Percentiles rank a stretch among this genome's conserved stretches.
Evolutionary conservation across 2,329 filamentous ascomycete species (phyloP).

Genomic region (Alternaria ventricosa): DNA sequence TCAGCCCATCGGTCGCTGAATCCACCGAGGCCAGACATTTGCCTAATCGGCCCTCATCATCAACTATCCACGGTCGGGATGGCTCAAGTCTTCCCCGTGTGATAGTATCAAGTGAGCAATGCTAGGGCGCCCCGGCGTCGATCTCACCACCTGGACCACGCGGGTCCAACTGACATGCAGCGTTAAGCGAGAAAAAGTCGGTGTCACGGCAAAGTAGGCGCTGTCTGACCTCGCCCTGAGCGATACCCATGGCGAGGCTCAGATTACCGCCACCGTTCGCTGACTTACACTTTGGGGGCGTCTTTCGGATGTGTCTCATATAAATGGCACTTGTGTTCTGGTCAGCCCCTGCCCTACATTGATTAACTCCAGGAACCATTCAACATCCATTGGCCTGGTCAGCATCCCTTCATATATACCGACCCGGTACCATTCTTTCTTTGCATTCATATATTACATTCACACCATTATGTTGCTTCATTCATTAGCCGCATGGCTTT

Average conservation of each 20-base stretch:
- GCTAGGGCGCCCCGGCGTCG: neutral
- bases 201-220: neutral
- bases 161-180: neutral
- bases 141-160: constrained; percentile 1
- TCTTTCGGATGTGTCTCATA: constrained; percentile 14
- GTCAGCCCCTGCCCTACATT: constrained; percentile 10
- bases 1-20: constrained; percentile 17
- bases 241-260: neutral
- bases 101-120: neutral
- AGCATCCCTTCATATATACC: constrained; percentile 12
- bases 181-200: constrained; percentile 5
- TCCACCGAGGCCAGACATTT: neutral
- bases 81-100: neutral
- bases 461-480: constrained; percentile 33
- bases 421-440: constrained; percentile 6
- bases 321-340: constrained; percentile 19
- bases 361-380: constrained; percentile 8
- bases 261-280: constrained; percentile 1
- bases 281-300: neutral
- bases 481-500: constrained; percentile 32
- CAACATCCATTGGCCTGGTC: constrained; percentile 18
- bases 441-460: constrained; percentile 11
- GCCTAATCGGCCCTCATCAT: neutral
- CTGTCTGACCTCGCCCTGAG: constrained; percentile 1
- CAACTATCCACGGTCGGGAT: neutral